Percentiles rank a stretch among this genome's conserved stretches.
Conservation (phyloP, 441 rosid species). For the Populus trichocarpa region DNA sequence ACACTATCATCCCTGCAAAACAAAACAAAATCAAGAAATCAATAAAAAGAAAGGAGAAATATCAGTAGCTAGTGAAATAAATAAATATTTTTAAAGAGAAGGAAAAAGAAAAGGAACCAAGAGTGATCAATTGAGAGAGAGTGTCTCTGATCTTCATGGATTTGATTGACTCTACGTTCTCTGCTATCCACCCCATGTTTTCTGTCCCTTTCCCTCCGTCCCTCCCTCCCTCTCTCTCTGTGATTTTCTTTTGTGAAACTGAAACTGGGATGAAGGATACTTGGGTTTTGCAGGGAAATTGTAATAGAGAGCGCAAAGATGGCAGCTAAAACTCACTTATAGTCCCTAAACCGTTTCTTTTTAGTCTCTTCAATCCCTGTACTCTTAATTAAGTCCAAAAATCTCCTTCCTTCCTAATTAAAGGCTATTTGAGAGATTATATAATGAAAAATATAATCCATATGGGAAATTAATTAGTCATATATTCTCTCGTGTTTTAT, state of each 20-base stretch:
- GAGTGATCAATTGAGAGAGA: constrained; percentile 14
- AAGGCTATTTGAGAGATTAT: not conserved
- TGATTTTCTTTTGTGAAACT: not conserved
- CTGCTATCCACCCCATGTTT: constrained; percentile 7
- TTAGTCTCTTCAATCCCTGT: not conserved
- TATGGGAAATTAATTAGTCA: not conserved
- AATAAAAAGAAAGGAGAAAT: not conserved
- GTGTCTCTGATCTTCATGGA: constrained; percentile 20
- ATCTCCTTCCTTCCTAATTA: not conserved
- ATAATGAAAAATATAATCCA: not conserved
- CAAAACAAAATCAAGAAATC: not conserved
- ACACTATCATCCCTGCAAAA: constrained; percentile 58
- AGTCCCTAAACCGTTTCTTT: not conserved
- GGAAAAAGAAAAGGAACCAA: constrained; percentile 11
- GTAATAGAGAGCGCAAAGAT: not conserved
- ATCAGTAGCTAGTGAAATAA: too few relatives aligned
- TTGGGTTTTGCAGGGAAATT: not conserved
- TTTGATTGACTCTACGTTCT: constrained; percentile 13
- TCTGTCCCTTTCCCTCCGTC: not conserved
- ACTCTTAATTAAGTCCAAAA: not conserved
- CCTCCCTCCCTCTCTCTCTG: not conserved
- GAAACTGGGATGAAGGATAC: not conserved
- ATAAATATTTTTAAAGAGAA: too few relatives aligned
- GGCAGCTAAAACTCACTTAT: not conserved
- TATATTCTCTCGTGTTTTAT: too few relatives aligned